Conservation (phyloP, 139 green algal genomes). For the Bryopsis sp. region DNA sequence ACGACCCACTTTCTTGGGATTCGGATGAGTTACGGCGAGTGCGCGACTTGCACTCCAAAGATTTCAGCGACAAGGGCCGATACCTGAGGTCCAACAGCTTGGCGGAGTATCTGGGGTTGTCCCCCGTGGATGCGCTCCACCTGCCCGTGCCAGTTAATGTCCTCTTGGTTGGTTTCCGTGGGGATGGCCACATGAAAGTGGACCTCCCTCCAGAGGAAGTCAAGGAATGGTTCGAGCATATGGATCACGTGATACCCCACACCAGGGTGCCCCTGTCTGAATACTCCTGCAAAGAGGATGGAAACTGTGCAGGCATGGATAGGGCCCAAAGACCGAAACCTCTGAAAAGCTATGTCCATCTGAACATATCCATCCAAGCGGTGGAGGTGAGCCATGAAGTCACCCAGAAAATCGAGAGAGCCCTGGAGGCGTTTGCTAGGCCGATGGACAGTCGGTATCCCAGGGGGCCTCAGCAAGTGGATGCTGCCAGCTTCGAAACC, state of each 20-base stretch:
- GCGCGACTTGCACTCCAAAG: constrained; percentile 25
- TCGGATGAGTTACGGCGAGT: constrained; percentile 29
- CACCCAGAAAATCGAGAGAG: constrained; percentile 34
- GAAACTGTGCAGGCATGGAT: constrained; percentile 19
- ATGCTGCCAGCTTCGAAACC: constrained; percentile 41
- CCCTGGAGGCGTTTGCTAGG: constrained; percentile 40
- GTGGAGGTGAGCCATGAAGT: constrained; percentile 31
- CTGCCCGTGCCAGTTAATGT: constrained; percentile 56
- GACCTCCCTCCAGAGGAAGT: constrained; percentile 31
- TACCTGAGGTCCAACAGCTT: constrained; percentile 29
- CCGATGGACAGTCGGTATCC: constrained; percentile 33
- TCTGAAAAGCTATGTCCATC: constrained; percentile 43
- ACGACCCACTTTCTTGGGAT: constrained; percentile 30
- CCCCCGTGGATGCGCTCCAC: constrained; percentile 42
- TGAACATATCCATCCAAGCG: constrained; percentile 55
- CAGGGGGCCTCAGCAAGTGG: constrained; percentile 48
- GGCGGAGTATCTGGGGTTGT: constrained; percentile 43
- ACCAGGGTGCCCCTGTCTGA: constrained; percentile 44
- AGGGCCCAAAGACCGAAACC: constrained; percentile 16
- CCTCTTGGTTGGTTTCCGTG: constrained; percentile 57
- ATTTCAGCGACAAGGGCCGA: constrained; percentile 21
- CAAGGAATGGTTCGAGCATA: constrained; percentile 47
- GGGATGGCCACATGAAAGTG: constrained; percentile 34
- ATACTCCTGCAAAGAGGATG: constrained; percentile 43
- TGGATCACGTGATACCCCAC: constrained; percentile 65